Evolutionary conservation across 179 eudicot genomes (phyloP).

Genomic region (Nepenthes alata): DNA sequence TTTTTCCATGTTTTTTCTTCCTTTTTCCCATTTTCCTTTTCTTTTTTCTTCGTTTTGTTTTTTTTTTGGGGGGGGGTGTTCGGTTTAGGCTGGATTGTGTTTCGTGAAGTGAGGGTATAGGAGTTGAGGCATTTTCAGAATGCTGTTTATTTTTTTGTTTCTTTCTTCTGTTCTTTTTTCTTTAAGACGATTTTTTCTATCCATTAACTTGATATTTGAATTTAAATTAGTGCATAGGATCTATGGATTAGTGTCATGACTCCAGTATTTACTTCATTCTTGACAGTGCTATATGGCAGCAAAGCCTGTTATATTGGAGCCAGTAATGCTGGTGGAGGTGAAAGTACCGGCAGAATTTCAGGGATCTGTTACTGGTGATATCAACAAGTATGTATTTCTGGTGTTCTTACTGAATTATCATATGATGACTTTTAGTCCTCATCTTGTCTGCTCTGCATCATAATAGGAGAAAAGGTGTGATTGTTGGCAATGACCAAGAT

Average conservation of each 20-base stretch:
- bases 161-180: too few species aligned
- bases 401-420: neutral
- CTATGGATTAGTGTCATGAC: neutral
- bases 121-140: too few species aligned
- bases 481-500: constrained; percentile 87
- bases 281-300: constrained; percentile 72
- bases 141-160: too few species aligned
- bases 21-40: too few species aligned
- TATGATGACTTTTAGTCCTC: constrained; percentile 2
- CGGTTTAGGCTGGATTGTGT: too few species aligned
- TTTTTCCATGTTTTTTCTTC: too few species aligned
- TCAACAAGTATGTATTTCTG: constrained; percentile 54
- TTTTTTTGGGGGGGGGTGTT: too few species aligned
- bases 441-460: neutral
- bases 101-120: too few species aligned
- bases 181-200: too few species aligned
- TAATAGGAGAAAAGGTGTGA: constrained; percentile 85
- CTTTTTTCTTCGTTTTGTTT: too few species aligned
- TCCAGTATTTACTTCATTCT: neutral
- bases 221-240: too few species aligned
- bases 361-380: constrained; percentile 88
- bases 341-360: constrained; percentile 86
- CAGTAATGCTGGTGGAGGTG: constrained; percentile 88
- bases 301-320: constrained; percentile 84
- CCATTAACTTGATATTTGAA: too few species aligned